Percentiles rank a stretch among this genome's conserved stretches.
phyloP scores from a whole-genome alignment of 179 eudicot genomes.

The Beta corolliflora region DNA sequence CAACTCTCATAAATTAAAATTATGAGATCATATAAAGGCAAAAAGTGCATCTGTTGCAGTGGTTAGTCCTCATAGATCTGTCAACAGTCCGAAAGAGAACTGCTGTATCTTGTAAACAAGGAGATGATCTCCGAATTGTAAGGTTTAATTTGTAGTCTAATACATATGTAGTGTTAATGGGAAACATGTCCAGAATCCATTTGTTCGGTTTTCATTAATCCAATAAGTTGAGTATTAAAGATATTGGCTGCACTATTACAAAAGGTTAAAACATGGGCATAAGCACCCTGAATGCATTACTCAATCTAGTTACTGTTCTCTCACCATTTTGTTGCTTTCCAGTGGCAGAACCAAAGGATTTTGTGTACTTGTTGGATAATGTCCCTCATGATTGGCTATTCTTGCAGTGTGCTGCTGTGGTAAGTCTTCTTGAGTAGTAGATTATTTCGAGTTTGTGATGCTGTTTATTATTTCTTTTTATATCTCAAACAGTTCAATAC shows the following conservation, averaged over 20 bases:
- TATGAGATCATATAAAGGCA: not conserved
- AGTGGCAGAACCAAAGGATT: conserved; percentile 81
- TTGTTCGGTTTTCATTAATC: too few species aligned
- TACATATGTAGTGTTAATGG: not conserved
- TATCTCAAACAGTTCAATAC: too few species aligned
- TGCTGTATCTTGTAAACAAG: not conserved
- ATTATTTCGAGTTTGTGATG: not conserved
- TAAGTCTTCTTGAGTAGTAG: conserved; percentile 35
- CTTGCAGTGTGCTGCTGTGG: conserved; percentile 85
- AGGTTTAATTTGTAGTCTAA: not conserved
- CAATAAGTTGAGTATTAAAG: not conserved
- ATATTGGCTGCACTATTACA: too few species aligned
- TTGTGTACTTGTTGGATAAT: conserved; percentile 73
- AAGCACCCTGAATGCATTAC: too few species aligned
- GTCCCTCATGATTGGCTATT: conserved; percentile 93
- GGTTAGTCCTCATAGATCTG: not conserved
- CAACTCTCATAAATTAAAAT: not conserved
- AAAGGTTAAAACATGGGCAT: too few species aligned
- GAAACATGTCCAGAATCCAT: not conserved
- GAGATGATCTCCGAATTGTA: too few species aligned
- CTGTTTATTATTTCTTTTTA: not conserved
- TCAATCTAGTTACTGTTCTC: not conserved
- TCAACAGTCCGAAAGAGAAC: not conserved
- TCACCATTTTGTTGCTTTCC: conserved; percentile 27
- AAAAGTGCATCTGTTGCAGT: not conserved